A percentile compares a stretch with the other conserved stretches of the same genome.
phyloP scores from a whole-genome alignment of 1,284 basidiomycete species.

The Cutaneotrichosporon cavernicola region DNA sequence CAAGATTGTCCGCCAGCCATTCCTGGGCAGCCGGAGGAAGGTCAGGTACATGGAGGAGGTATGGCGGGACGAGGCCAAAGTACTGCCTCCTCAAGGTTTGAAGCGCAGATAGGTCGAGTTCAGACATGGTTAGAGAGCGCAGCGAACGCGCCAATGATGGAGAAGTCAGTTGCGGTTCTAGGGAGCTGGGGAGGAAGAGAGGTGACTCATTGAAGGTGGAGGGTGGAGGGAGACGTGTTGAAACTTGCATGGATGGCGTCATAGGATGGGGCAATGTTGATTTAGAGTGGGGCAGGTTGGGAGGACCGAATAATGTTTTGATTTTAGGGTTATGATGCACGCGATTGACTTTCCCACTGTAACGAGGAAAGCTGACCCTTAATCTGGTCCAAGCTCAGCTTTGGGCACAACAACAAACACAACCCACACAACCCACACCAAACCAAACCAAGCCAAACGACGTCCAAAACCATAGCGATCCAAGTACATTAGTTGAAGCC shows the following conservation, averaged over 20 bases:
- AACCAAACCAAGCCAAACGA: background rate
- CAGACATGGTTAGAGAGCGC: constrained; percentile 5
- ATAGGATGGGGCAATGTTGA: background rate
- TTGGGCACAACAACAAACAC: background rate
- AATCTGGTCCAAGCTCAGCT: background rate
- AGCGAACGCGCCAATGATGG: background rate
- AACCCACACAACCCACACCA: background rate
- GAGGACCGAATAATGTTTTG: background rate
- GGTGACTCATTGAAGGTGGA: background rate
- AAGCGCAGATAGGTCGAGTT: constrained; percentile 7
- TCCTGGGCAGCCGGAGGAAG: constrained; percentile 25
- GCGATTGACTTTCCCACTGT: constrained; percentile 2
- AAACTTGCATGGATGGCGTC: constrained; percentile 2
- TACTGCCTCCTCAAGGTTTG: constrained; percentile 39
- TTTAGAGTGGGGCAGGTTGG: background rate
- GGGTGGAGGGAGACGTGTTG: background rate
- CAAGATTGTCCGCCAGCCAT: constrained; percentile 28
- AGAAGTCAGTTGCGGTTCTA: background rate
- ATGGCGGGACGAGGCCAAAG: constrained; percentile 45
- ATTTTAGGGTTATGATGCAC: background rate
- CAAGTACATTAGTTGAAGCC: background rate
- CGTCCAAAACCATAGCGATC: background rate
- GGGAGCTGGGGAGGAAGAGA: background rate
- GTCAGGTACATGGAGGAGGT: constrained; percentile 36
- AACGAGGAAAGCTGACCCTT: background rate